Evolutionary conservation across 441 rosid species (phyloP), one percentile per base, ranked within the genome.

Genomic region (Macaranga tanarius): DNA sequence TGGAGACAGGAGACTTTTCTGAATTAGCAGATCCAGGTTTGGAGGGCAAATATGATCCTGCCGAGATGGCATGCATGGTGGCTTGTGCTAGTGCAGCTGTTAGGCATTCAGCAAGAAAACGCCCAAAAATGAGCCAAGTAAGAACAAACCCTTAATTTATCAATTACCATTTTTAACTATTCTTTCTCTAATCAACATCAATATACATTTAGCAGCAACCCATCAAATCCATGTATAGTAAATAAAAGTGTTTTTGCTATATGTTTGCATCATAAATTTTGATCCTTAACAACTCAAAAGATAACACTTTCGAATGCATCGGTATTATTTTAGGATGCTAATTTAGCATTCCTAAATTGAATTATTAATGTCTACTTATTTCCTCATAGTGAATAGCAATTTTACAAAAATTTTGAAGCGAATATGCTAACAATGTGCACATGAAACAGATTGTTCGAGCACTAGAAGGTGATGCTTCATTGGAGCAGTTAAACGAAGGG

Each of bases 51-150:
- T 92, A 82, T 71, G 81, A 71, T 60, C 82, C 76, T 26, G 50
- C 74, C 6, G 97, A 95, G 66, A 86, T 92, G 96, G 87, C 85
- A 62, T 84, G 82, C 38, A 82, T 89, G 94, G 89, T 92, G 22
- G 86, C 94, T 0, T 95, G 92, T 66, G 97, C 99, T 0, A 86
- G 80, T 12, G 88, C 92, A 62, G 84, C 88, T 34, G 52, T 95
- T 12, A 79, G 96, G 62, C 96, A 89, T 62, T 89, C 96, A 26
- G 85, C 91, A 10, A 81, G 85, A 69, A 86, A 86, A 69, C 81
- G 99, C 59, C 95, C 99, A 11, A 90, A 83, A 79, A 91, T 92
- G 96, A 87, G 97, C 81, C 97, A 88, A 79, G 96, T 87, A 76
- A 67, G 70, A 10, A 11, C 1, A 12, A 17, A 17, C 38, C 19